Base-by-base conservation (phyloP, 306 rosid genomes). In the Cicer yamashitae region DNA sequence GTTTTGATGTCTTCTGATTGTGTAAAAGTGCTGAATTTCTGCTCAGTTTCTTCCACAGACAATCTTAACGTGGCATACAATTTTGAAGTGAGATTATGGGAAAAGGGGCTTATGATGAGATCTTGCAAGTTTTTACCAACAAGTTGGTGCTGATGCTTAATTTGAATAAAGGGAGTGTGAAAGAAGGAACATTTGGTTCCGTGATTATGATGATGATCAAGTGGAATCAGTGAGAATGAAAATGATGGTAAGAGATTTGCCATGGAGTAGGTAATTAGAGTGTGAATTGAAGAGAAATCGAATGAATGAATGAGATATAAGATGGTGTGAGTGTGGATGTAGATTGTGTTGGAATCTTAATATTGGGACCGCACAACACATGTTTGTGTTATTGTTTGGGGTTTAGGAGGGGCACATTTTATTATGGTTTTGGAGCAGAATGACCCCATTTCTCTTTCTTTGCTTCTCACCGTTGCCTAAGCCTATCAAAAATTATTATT, bases 211-310 rank as follows among this genome's bases (percentile, higher is more conserved):
- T 39, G 30, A 20, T 70, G 84, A 83, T 56, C 67, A n/a, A 15
- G 3, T 67, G 79, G 76, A 67, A 75, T 79, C 62, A 63, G 14
- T 40, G 86, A 74, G 48, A 79, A 80, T 30, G 77, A 78, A 62
- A 71, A 79, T 51, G 86, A 47, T 48, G 87, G 78, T 7, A 61
- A 67, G 59, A 88, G 78, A 85, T 75, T 86, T 62, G 93, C 87
- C 98, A 94, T 78, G n/a, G 53, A 30, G 48, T 11, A 44, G 46
- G 57, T 34, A 52, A 63, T 71, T 30, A 64, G 47, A 46, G 44
- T 41, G 25, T 38, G 50, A 17, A 48, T 72, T 59, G 20, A 66
- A 54, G 70, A 38, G 69, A 7, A 54, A 59, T 39, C 0, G 37
- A 41, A 66, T 6, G 56, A 40, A 40, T 0, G 73, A 44, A 76